A percentile compares a stretch with the other conserved stretches of the same genome.
Conservation (phyloP, 2,329 filamentous ascomycete genomes). For the Blastomyces percursus region DNA sequence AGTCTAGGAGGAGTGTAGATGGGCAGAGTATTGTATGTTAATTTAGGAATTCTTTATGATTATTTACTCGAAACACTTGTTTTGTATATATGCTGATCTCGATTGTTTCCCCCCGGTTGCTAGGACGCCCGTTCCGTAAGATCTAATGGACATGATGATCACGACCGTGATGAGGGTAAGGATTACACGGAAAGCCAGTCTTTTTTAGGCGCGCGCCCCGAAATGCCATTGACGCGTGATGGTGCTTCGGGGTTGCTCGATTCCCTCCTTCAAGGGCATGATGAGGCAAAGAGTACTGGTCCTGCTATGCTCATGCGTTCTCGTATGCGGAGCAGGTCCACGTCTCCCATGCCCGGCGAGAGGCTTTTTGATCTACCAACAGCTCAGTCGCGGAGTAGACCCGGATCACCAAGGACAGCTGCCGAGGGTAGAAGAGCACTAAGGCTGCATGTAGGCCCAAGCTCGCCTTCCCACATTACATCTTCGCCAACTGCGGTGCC, state of each 20-base stretch:
- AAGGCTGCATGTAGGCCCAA: constrained; percentile 17
- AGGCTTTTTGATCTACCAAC: constrained; percentile 20
- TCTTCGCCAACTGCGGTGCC: constrained; percentile 46
- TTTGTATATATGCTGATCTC: constrained; percentile 6
- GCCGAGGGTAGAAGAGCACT: constrained; percentile 8
- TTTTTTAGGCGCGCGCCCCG: constrained; percentile 57
- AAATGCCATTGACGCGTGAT: constrained; percentile 40
- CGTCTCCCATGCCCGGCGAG: constrained; percentile 23
- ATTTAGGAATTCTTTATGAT: neutral
- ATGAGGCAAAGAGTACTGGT: neutral
- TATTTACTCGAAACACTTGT: neutral
- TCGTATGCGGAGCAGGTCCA: constrained; percentile 25
- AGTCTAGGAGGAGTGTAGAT: constrained; percentile 20
- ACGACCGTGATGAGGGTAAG: constrained; percentile 20
- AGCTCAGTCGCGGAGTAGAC: constrained; percentile 26
- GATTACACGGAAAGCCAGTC: constrained; percentile 32
- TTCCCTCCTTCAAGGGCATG: neutral
- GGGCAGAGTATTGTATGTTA: constrained; percentile 6
- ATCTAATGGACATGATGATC: constrained; percentile 5
- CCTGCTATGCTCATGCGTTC: constrained; percentile 4
- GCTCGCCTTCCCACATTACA: constrained; percentile 19
- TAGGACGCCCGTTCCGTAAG: constrained; percentile 16
- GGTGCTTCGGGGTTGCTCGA: constrained; percentile 36
- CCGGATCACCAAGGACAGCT: constrained; percentile 22
- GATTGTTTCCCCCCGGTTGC: constrained; percentile 16